Base-by-base conservation (phyloP, 2,329 filamentous ascomycete species). In the Xylaria sp. region DNA sequence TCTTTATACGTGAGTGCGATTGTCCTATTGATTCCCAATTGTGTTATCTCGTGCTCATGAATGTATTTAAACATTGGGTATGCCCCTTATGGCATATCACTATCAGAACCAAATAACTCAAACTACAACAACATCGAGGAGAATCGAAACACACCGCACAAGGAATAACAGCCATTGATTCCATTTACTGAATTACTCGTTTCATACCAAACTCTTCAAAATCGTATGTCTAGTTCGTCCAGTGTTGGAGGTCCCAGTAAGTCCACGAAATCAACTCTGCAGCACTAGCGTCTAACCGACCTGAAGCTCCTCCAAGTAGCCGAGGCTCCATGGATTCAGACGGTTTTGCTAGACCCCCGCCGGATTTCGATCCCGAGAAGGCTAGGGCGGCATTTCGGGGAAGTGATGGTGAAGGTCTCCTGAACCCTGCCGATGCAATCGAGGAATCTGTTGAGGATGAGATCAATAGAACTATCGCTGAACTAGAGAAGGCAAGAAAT, bases 361-460 rank as follows among this genome's bases (percentile, higher is more conserved):
- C 68, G 7, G 64, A 36, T 8, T 76, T 74, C 48, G 61, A 74
- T 8, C 53, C 65, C 1, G 20, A 20, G 28, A 28, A 30, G 15
- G 34, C 64, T n/a, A 64, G 57, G 13, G 20, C 46, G n/a, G n/a
- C 39, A 1, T 65, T 72, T 41, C 6, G 2, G 12, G 25, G 48
- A 10, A 46, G 56, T 20, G 64, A 68, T 34, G 45, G 32, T 20
- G 30, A 56, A 8, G 55, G 65, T 20, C 20, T 57, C 23, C 45
- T 60, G 32, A 20, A 66, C 20, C 36, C 43, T 13, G 36, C 41
- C 2, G 60, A 66, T 1, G 65, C 9, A 12, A 13, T 50, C n/a
- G 73, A 75, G 8, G 68, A 72, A 10, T 63, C 62, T 0, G 28
- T 72, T 2, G 70, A 75, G 20, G 68, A 68, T 1, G 72, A 70